Percentiles rank a stretch among this genome's conserved stretches.
These are phyloP conservation scores for Senna tora DNA, from an alignment of 306 rosid species.

Conservation along the genomic window DNA sequence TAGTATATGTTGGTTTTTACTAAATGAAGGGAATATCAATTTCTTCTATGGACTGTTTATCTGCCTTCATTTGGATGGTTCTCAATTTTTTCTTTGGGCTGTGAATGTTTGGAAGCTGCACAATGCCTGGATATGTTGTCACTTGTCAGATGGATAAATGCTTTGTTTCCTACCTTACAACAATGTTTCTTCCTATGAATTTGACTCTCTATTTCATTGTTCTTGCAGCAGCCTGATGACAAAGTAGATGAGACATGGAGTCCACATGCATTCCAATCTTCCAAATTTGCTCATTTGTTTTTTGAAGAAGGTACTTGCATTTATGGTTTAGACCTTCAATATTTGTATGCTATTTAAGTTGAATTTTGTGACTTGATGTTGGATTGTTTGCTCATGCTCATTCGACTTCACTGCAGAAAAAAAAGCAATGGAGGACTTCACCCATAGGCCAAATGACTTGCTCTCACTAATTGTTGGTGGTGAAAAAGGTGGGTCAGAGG, in stretches of 20 bases:
- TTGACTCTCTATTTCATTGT: conserved; percentile 47
- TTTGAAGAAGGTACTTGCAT: conserved; percentile 75
- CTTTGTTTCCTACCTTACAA: conserved; percentile 22
- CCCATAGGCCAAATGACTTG: conserved; percentile 70
- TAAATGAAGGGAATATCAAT: neutral
- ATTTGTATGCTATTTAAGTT: conserved; percentile 34
- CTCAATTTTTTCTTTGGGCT: neutral
- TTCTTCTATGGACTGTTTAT: no score
- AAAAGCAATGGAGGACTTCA: conserved; percentile 59
- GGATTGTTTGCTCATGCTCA: conserved; percentile 23
- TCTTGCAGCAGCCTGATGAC: conserved; percentile 52
- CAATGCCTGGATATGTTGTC: conserved; percentile 2
- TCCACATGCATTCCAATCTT: conserved; percentile 65
- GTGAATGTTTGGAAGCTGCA: neutral
- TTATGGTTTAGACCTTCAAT: conserved; percentile 25
- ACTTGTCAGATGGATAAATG: conserved; percentile 1
- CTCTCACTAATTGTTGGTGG: conserved; percentile 79
- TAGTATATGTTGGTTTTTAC: neutral
- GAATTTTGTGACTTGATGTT: conserved; percentile 18
- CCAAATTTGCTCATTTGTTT: conserved; percentile 93
- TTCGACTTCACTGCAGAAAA: conserved; percentile 60
- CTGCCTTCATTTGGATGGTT: neutral
- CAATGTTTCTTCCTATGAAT: conserved; percentile 14
- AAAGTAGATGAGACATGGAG: conserved; percentile 63
- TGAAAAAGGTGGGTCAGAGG: conserved; percentile 62